Evolutionary conservation across 331 rosid genomes (phyloP), one percentile per base, ranked within the genome.

Genomic region (Prunus yedoensis): DNA sequence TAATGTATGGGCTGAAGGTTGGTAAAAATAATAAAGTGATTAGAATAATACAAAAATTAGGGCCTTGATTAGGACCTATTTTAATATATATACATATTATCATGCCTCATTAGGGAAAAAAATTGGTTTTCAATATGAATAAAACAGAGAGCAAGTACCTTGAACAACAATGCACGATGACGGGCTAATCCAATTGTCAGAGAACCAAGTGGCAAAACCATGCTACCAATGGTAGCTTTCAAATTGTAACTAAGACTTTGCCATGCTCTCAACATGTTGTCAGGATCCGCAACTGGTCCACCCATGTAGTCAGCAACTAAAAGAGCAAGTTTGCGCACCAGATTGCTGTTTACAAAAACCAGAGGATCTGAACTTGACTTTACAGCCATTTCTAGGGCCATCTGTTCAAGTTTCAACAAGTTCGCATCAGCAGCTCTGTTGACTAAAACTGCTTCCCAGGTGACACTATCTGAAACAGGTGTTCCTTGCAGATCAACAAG

Each of bases 141-240:
- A 62, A 46, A 46, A 61, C 4, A 66, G 57, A 47, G 76, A 51
- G 68, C 51, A 79, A 46, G 73, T 80, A 95, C 99, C 99, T 95
- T 95, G 80, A 92, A 92, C 81, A 95, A 80, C 86, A 95, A 92
- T 45, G 99, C 97, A 28, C 99, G 99, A 84, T 95, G 99, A 64
- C 99, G 92, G 64, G 97, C 97, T 91, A 95, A 85, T 79, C 99
- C 99, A 68, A 92, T 79, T 56, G 88, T 90, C 62, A 95, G 73
- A 72, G 97, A 95, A 84, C 99, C 99, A 75, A 95, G 96, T 17
- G 97, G 97, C 87, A 92, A 82, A 85, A 92, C 88, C 93, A 90
- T 87, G 84, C 99, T 92, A 57, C 97, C 97, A 79, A 83, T 87
- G 70, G 94, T 95, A 81, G 86, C 84, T 89, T 95, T 89, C 85